Evolutionary conservation across 2,329 filamentous ascomycete genomes (phyloP).

Genomic region (Aureobasidium sp.): DNA sequence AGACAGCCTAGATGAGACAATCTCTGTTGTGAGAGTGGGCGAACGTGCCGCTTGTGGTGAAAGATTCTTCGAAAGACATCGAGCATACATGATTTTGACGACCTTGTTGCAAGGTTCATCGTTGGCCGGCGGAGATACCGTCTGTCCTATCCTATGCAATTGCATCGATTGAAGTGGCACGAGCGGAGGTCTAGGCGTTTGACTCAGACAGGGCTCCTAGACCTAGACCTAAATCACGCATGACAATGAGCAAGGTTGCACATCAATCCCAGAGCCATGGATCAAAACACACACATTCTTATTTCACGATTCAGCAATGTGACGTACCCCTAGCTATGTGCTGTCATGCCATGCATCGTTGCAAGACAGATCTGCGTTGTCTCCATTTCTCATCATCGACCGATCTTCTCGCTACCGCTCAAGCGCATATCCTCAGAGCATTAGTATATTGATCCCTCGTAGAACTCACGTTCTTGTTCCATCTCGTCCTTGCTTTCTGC

Average conservation of each 20-base stretch:
- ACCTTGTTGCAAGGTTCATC: too few relatives aligned
- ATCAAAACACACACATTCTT: slow-evolving; percentile 2
- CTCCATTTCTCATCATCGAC: neutral
- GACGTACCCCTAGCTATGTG: neutral
- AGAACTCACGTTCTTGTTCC: neutral
- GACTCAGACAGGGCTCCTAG: neutral
- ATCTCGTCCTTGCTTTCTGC: neutral
- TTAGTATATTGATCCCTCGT: neutral
- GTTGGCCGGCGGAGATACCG: neutral
- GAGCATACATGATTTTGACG: too few relatives aligned
- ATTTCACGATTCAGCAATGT: neutral
- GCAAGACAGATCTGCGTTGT: neutral
- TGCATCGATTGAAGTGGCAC: neutral
- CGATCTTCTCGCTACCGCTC: neutral
- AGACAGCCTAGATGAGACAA: neutral
- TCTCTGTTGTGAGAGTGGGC: neutral
- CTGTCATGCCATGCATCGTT: neutral
- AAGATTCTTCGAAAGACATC: neutral
- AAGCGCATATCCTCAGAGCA: neutral
- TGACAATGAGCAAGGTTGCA: neutral
- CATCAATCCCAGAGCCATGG: neutral
- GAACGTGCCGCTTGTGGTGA: neutral
- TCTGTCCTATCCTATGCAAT: neutral
- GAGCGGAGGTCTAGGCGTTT: neutral
- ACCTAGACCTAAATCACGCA: neutral